Base-by-base conservation (phyloP, 2,329 filamentous ascomycete genomes). In the Plenodomus lindquistii region DNA sequence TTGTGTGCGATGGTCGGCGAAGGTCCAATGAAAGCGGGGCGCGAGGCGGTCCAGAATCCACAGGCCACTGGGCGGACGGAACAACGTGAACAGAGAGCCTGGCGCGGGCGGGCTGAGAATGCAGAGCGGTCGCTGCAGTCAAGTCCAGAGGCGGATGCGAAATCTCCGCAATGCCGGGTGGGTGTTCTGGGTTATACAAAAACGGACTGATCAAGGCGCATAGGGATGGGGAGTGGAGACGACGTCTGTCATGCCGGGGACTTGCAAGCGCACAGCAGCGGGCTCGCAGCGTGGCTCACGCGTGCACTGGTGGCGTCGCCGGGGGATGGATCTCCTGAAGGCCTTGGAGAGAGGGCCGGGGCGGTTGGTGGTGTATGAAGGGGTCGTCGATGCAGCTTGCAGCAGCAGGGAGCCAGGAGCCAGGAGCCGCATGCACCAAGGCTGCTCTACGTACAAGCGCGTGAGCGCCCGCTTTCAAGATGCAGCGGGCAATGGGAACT, bases 181-280 rank as follows among this genome's bases (percentile, higher is more conserved):
- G n/a, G 60, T 55, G 57, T 63, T 65, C 27, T 31, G 11, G 65
- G 57, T 60, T 67, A 66, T 66, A 61, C 64, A 58, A 63, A 64
- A 63, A 64, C 59, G 65, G 65, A 69, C 59, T 65, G 65, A 70
- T 67, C 66, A 66, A 57, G 63, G 62, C 63, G 63, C 66, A 67
- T 69, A 64, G 62, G 60, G 57, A 63, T 56, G 60, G 59, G 55
- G 57, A 54, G 66, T 70, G 65, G 67, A 62, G 65, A 59, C 66
- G 57, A 63, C 59, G 64, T 63, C 54, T 66, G 54, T 61, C 59
- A 62, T 56, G 62, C 62, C 64, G 54, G 59, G 67, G 61, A 55
- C 55, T 57, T 47, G 47, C 57, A 37, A 46, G 52, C 41, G 52
- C 51, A 48, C 54, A 50, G 44, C 49, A 51, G 50, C 54, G 49